Base-by-base conservation (phyloP, 2,329 filamentous ascomycete genomes). In the Gyromitra esculenta region DNA sequence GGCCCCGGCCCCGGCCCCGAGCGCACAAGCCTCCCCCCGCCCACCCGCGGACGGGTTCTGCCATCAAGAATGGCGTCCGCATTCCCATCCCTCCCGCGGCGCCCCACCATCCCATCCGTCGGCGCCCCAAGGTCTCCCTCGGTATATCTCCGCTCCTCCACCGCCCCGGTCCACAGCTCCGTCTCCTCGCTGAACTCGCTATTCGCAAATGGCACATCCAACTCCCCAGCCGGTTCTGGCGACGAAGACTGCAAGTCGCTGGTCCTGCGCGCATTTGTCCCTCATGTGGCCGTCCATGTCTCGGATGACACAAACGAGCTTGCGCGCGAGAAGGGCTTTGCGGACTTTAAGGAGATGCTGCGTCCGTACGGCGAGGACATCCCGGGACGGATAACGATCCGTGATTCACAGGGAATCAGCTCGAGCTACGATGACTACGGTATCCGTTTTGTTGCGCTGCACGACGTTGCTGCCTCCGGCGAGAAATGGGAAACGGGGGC, bases 311-410 rank as follows among this genome's bases (percentile, higher is more conserved):
- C 93, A 0, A 92, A 97, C 82, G 88, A 91, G 73, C 84, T 99
- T 75, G 87, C 94, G 70, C 87, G 87, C 75, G 90, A 91, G 79
- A 99, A 99, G 84, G 96, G 96, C 0, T 92, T 98, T 79, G 86
- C 89, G 50, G 88, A 90, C 57, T 86, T 99, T 63, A 91, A 94
- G 86, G 92, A 97, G 83, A 85, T 99, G 31, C 85, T 99, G 72
- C 87, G 95, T 65, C 95, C 96, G 0, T 99, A 97, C 85, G 96
- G 96, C 39, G 96, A 99, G 84, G 89, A 87, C 15, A 88, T 98
- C 0, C 89, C 91, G 64, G 96, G 96, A 39, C 97, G 96, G 82
- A 91, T 99, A 66, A 92, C 92, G 2, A 91, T 98, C 71, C 87
- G 96, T 81, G 96, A 99, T 84, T 97, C 94, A 82, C 90, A 92